These are phyloP conservation scores for Eragrostis curvula DNA, from an alignment of 176 grass and related monocot species.

Conservation along the genomic window DNA sequence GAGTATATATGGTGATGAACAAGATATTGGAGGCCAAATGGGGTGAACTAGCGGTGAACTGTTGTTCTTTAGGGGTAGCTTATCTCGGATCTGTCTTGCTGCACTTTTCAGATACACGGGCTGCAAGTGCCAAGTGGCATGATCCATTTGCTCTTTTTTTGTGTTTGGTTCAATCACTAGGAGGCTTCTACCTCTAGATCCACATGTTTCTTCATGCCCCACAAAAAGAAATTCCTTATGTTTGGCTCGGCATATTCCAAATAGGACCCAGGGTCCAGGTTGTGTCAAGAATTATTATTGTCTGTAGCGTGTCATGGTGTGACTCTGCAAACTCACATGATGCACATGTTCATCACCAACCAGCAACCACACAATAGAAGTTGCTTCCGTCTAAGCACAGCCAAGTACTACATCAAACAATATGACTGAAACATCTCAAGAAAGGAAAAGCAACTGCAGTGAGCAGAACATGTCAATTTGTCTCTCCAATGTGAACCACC, in stretches of 20 bases:
- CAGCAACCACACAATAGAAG: background rate
- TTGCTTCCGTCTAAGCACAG: background rate
- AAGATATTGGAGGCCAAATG: too few species aligned
- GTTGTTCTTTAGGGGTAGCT: too few species aligned
- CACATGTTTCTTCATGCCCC: background rate
- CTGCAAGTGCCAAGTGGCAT: background rate
- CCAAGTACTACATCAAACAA: too few species aligned
- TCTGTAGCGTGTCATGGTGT: background rate
- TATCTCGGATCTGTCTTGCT: too few species aligned
- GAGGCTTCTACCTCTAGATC: background rate
- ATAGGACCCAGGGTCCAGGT: background rate
- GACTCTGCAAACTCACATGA: conserved; percentile 5
- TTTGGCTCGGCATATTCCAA: background rate
- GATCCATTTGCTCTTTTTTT: background rate
- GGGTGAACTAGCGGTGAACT: too few species aligned
- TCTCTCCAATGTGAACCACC: too few species aligned
- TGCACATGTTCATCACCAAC: conserved; percentile 18
- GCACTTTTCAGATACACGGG: background rate
- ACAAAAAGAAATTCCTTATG: background rate
- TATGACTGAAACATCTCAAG: background rate
- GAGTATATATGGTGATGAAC: too few species aligned
- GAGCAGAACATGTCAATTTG: too few species aligned
- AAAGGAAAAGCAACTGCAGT: too few species aligned
- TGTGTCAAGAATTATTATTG: background rate
- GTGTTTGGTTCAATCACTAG: background rate